A percentile compares a stretch with the other conserved stretches of the same genome.
Evolutionary conservation across 2,329 filamentous ascomycete genomes (phyloP).

Genomic region (Dothidotthia symphoricarpi): DNA sequence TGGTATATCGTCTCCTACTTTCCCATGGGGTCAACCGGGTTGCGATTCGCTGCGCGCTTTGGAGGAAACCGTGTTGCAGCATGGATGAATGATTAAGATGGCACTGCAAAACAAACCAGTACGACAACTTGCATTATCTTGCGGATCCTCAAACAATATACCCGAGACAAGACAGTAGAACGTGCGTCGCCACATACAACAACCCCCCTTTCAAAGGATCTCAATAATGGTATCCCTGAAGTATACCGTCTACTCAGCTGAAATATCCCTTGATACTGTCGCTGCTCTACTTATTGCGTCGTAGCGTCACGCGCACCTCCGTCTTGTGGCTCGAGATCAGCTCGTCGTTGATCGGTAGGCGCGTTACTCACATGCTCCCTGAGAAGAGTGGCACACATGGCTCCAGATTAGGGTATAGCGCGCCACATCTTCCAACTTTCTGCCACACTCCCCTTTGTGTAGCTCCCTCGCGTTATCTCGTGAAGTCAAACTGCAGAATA

Average conservation of each 20-base stretch:
- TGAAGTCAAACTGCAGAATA: too few relatives aligned
- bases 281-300: slow-evolving; percentile 16
- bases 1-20: slow-evolving; percentile 99
- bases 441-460: too few relatives aligned
- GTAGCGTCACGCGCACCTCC: slow-evolving; percentile 23
- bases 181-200: too few relatives aligned
- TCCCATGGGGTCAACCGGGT: slow-evolving; percentile 87
- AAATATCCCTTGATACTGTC: slow-evolving; percentile 1
- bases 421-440: background rate
- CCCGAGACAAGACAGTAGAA: too few relatives aligned
- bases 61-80: slow-evolving; percentile 79
- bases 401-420: slow-evolving; percentile 3
- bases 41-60: slow-evolving; percentile 83
- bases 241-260: too few relatives aligned
- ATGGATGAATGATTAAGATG: slow-evolving; percentile 73
- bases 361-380: slow-evolving; percentile 13
- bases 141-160: too few relatives aligned
- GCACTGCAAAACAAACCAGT: slow-evolving; percentile 12
- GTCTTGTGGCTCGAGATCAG: background rate
- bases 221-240: slow-evolving; percentile 6
- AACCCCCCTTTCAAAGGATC: slow-evolving; percentile 15
- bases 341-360: slow-evolving; percentile 24
- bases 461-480: too few relatives aligned
- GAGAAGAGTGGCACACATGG: slow-evolving; percentile 15
- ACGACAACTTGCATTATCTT: too few relatives aligned